Percentiles rank a stretch among this genome's conserved stretches.
Evolutionary conservation across 2,329 filamentous ascomycete species (phyloP).

Genomic region (Bipolaris zeicola): DNA sequence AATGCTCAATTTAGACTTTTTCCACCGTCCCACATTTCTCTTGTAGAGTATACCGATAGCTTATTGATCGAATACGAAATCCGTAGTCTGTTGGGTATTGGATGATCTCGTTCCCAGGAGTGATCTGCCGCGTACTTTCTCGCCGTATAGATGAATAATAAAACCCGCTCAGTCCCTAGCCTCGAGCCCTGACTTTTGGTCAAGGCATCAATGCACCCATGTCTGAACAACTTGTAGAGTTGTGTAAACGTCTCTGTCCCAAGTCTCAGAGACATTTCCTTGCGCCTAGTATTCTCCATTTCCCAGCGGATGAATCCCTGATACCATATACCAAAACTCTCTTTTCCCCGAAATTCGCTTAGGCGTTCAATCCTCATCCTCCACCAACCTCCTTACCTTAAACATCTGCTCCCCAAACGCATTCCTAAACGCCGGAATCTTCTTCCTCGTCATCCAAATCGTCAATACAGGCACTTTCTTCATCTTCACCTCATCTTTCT

Average conservation of each 20-base stretch:
- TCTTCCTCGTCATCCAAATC: conserved; percentile 28
- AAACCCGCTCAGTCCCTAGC: not conserved
- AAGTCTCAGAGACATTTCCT: not conserved
- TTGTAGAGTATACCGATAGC: not conserved
- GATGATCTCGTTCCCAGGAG: not conserved
- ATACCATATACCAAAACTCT: not conserved
- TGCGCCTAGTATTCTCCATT: not conserved
- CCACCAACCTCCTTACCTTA: conserved; percentile 6
- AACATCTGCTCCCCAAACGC: conserved; percentile 28
- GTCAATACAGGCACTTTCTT: conserved; percentile 26
- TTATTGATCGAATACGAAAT: not conserved
- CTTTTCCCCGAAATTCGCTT: not conserved
- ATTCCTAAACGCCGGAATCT: conserved; percentile 19
- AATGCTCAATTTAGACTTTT: too few relatives aligned
- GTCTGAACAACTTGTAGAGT: not conserved
- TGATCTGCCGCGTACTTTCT: not conserved
- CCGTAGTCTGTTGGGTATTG: not conserved
- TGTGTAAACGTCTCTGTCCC: not conserved
- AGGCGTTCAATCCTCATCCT: conserved; percentile 5
- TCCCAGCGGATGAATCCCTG: not conserved
- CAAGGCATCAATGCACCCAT: not conserved
- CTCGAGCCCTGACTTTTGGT: not conserved
- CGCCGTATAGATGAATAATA: not conserved
- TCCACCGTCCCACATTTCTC: too few relatives aligned
- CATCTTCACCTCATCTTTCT: conserved; percentile 3